phyloP scores from a whole-genome alignment of 768 basidiomycete genomes.

The Lyophyllum shimeji region DNA sequence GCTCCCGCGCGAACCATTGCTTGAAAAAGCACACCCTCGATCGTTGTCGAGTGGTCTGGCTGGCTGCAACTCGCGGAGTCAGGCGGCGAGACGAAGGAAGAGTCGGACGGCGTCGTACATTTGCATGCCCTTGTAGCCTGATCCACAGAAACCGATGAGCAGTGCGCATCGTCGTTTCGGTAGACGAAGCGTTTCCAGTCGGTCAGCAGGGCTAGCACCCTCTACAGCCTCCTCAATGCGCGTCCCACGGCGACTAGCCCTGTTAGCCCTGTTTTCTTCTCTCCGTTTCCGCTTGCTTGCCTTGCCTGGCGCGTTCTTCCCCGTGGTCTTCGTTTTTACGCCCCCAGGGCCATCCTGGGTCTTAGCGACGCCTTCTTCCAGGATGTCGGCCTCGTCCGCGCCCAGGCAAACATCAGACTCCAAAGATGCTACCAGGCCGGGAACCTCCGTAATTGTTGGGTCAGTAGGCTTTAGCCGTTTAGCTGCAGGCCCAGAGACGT shows the following conservation, averaged over 20 bases:
- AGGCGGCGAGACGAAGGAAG: neutral
- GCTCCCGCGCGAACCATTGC: constrained; percentile 89
- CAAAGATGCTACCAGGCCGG: neutral
- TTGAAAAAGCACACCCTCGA: constrained; percentile 87
- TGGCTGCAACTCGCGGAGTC: constrained; percentile 48
- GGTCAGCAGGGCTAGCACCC: constrained; percentile 19
- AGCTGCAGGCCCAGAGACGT: neutral
- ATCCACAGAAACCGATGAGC: constrained; percentile 88
- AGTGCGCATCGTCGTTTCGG: constrained; percentile 87
- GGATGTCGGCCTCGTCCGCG: neutral
- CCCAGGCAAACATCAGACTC: neutral
- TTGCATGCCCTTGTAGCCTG: constrained; percentile 94
- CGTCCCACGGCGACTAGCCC: constrained; percentile 40
- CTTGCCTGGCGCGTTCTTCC: constrained; percentile 1
- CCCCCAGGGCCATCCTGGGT: neutral
- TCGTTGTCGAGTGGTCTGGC: constrained; percentile 66
- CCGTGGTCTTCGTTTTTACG: neutral
- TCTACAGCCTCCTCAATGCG: constrained; percentile 33
- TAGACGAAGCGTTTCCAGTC: constrained; percentile 53
- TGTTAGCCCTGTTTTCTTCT: constrained; percentile 36
- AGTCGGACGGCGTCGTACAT: constrained; percentile 57
- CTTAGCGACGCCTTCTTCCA: neutral
- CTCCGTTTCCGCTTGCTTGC: constrained; percentile 30
- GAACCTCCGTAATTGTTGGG: neutral
- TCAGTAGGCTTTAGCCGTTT: constrained; percentile 14